These are phyloP conservation scores for Hyphodiscus sp. DNA, from an alignment of 2,329 filamentous ascomycete genomes.

Conservation along the genomic window DNA sequence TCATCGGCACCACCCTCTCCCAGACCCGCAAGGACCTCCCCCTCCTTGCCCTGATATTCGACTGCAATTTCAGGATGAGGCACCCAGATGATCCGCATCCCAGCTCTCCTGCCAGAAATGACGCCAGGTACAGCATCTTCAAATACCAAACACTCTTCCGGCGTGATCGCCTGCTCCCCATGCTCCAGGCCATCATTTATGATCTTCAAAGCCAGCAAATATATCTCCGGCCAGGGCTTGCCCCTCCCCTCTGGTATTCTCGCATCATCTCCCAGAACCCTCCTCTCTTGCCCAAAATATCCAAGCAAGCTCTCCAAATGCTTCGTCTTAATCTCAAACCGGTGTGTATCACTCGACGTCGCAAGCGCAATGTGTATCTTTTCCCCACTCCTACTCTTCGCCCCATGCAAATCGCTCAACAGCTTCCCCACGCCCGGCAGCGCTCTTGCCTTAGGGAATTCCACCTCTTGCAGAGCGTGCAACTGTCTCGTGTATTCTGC, in stretches of 20 bases:
- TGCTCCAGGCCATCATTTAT: conserved; percentile 68
- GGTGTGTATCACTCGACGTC: conserved; percentile 54
- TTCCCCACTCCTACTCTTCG: conserved; percentile 26
- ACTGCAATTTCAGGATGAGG: conserved; percentile 53
- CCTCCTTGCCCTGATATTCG: conserved; percentile 65
- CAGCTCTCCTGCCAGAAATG: conserved; percentile 80
- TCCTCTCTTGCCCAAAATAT: conserved; percentile 59
- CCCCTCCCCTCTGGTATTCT: conserved; percentile 72
- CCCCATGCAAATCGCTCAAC: conserved; percentile 46
- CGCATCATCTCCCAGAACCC: conserved; percentile 77
- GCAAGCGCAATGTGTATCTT: conserved; percentile 73
- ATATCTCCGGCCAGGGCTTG: conserved; percentile 93
- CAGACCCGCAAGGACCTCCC: conserved; percentile 73
- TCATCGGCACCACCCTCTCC: conserved; percentile 40
- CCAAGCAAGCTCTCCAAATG: conserved; percentile 52
- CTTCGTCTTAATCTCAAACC: conserved; percentile 30
- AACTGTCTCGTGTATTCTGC: conserved; percentile 60
- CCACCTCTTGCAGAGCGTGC: conserved; percentile 56
- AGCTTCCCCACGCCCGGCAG: conserved; percentile 72
- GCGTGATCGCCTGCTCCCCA: conserved; percentile 59
- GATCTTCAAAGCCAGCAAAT: conserved; percentile 73
- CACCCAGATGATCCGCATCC: conserved; percentile 91
- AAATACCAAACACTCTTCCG: conserved; percentile 89
- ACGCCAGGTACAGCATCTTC: conserved; percentile 92
- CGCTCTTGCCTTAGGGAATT: conserved; percentile 66